Percentiles rank a stretch among this genome's conserved stretches.
Conservation (phyloP, 164 flowering plant species). For the Liquidambar formosana region DNA sequence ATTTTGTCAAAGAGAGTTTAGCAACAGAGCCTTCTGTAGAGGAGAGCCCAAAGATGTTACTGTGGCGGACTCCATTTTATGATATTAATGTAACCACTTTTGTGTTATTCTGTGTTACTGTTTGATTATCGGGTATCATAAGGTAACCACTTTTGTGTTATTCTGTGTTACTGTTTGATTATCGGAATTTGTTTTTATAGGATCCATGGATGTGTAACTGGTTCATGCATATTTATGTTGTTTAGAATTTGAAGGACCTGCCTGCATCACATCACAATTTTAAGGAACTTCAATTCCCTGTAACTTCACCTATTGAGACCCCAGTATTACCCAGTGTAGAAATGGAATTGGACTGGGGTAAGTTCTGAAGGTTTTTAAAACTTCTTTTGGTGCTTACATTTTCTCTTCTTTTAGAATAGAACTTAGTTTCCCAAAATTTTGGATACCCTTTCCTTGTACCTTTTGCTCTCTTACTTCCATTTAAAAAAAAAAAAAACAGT, state of each 20-base stretch:
- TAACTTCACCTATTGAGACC: conserved; percentile 41
- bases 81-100: too few species aligned
- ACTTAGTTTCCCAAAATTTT: not conserved
- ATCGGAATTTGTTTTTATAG: not conserved
- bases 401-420: too few species aligned
- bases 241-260: conserved; percentile 52
- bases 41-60: conserved; percentile 34
- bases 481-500: too few species aligned
- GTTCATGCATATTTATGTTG: conserved; percentile 6
- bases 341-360: conserved; percentile 63
- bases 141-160: conserved; percentile 48
- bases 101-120: too few species aligned
- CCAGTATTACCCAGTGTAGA: conserved; percentile 39
- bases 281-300: conserved; percentile 39
- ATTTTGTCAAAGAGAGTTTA: conserved; percentile 41
- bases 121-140: too few species aligned
- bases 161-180: not conserved
- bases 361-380: conserved; percentile 12
- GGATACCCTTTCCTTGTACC: too few species aligned
- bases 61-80: conserved; percentile 73
- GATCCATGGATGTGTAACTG: not conserved
- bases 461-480: too few species aligned
- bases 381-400: not conserved
- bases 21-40: conserved; percentile 17
- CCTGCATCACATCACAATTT: conserved; percentile 59